A percentile compares a stretch with the other conserved stretches of the same genome.
Evolutionary conservation across 164 flowering plant species (phyloP).

Genomic region (Magnolia officinalis): DNA sequence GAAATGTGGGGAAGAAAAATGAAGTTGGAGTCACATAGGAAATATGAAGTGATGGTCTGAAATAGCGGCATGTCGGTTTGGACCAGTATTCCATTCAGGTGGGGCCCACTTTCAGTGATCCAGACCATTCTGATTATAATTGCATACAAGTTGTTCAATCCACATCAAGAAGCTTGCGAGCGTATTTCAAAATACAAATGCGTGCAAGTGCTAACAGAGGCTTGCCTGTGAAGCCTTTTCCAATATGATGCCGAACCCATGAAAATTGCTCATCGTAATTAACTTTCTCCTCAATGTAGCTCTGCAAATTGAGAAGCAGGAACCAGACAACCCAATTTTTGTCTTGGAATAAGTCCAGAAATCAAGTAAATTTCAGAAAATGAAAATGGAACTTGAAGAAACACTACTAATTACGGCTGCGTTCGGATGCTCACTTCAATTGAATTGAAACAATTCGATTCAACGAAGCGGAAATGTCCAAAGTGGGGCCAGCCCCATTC

Average conservation of each 20-base stretch:
- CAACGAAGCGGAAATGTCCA: not conserved
- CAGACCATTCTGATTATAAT: too few species aligned
- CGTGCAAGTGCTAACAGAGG: not conserved
- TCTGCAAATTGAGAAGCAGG: conserved; percentile 33
- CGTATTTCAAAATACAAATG: not conserved
- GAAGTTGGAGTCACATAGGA: too few species aligned
- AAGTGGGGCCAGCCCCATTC: not conserved
- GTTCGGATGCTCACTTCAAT: not conserved
- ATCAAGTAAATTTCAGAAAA: not conserved
- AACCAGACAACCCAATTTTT: not conserved
- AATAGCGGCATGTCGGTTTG: too few species aligned
- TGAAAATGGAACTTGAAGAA: not conserved
- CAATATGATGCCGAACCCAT: conserved; percentile 57
- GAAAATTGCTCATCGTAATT: conserved; percentile 44
- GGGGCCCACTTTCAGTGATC: too few species aligned
- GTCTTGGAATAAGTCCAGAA: not conserved
- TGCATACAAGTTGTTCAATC: too few species aligned
- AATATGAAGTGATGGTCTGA: too few species aligned
- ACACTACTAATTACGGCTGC: not conserved
- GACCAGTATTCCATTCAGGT: too few species aligned
- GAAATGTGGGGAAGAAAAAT: too few species aligned
- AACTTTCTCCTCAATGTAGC: conserved; percentile 57
- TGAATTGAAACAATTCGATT: too few species aligned
- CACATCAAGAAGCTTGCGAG: not conserved
- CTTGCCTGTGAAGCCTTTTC: conserved; percentile 71